Evolutionary conservation across 768 basidiomycete genomes (phyloP).

Genomic region (Albatrellus ellisii): DNA sequence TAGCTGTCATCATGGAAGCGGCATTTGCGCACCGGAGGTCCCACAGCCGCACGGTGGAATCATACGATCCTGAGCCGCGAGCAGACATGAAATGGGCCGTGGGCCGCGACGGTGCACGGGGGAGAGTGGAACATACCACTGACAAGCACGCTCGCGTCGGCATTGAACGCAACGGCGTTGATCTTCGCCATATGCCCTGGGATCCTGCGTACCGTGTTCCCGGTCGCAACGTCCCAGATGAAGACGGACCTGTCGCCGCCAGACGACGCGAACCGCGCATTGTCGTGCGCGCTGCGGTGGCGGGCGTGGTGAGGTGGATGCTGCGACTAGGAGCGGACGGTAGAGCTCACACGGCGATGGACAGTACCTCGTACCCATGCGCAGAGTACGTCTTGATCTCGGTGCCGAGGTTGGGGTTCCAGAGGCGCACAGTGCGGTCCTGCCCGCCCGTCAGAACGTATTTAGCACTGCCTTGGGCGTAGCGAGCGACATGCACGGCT

Average conservation of each 20-base stretch:
- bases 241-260: constrained; percentile 92
- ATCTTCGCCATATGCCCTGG: constrained; percentile 88
- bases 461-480: constrained; percentile 77
- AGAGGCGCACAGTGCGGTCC: constrained; percentile 80
- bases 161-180: constrained; percentile 81
- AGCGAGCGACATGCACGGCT: constrained; percentile 81
- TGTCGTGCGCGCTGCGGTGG: constrained; percentile 66
- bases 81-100: constrained; percentile 5
- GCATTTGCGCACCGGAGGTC: constrained; percentile 56
- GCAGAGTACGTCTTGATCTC: constrained; percentile 86
- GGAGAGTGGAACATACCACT: constrained; percentile 46
- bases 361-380: constrained; percentile 93
- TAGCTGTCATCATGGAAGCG: not conserved
- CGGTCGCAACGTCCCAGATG: constrained; percentile 90
- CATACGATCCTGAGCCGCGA: constrained; percentile 64
- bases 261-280: constrained; percentile 85
- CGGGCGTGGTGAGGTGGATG: too few species aligned
- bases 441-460: constrained; percentile 92
- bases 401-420: constrained; percentile 79
- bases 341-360: constrained; percentile 65
- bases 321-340: not conserved
- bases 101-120: too few species aligned
- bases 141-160: constrained; percentile 75
- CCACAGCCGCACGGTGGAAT: constrained; percentile 85
- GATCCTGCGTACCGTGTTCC: constrained; percentile 69